A percentile compares a stretch with the other conserved stretches of the same genome.
Conservation (phyloP, 805 yeast species). For the Candida mattraensis region DNA sequence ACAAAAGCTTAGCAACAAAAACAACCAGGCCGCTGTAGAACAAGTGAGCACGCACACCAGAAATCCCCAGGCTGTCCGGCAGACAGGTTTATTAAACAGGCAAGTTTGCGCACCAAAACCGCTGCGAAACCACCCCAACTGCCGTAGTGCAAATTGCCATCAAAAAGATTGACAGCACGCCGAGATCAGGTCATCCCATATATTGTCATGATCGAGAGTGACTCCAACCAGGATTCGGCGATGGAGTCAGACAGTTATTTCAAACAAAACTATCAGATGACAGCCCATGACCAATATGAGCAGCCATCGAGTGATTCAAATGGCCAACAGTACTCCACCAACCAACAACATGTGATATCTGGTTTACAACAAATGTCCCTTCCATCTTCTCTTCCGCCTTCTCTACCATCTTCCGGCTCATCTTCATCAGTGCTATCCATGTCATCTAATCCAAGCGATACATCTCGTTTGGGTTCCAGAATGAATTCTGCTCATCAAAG, state of each 20-base stretch:
- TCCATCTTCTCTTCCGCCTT: slow-evolving; percentile 19
- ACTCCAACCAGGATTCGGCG: slow-evolving; percentile 4
- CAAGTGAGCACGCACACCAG: no score
- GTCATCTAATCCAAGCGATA: slow-evolving; percentile 7
- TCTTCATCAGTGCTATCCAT: slow-evolving; percentile 7
- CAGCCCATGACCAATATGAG: slow-evolving; percentile 5
- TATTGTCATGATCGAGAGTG: no score
- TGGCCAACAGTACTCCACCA: slow-evolving; percentile 13
- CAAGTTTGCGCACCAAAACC: no score
- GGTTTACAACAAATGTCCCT: slow-evolving; percentile 26
- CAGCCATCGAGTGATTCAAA: slow-evolving; percentile 5
- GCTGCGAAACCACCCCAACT: no score
- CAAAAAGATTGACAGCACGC: no score
- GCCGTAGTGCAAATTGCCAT: no score
- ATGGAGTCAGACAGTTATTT: slow-evolving; percentile 5
- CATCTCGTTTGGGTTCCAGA: slow-evolving; percentile 15
- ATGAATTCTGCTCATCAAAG: slow-evolving; percentile 22
- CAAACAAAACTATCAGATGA: slow-evolving; percentile 5
- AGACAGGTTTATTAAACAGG: no score
- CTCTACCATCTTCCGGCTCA: slow-evolving; percentile 9
- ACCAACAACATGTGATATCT: slow-evolving; percentile 19
- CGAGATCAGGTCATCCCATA: no score
- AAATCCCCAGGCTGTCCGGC: no score
- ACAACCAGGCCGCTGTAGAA: no score
- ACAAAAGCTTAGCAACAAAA: no score